Evolutionary conservation across 2,329 filamentous ascomycete species (phyloP).

Genomic region (Neonectria magnoliae): DNA sequence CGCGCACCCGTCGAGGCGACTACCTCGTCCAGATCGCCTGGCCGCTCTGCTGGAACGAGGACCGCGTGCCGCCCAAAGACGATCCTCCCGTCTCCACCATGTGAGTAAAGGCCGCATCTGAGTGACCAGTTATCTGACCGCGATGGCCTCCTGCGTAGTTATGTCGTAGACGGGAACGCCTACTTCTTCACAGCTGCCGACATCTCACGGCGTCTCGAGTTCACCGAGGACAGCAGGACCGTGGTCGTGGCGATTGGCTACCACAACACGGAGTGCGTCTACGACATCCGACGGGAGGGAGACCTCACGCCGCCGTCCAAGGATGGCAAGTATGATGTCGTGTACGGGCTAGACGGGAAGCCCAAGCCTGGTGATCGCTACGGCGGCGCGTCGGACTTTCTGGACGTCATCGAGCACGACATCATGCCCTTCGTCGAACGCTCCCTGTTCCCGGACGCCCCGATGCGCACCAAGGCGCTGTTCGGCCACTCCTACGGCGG

Average conservation of each 20-base stretch:
- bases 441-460: slow-evolving; percentile 32
- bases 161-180: slow-evolving; percentile 48
- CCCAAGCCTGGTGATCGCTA: slow-evolving; percentile 33
- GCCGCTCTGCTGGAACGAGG: slow-evolving; percentile 41
- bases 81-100: slow-evolving; percentile 37
- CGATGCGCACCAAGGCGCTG: slow-evolving; percentile 53
- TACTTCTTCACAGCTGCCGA: slow-evolving; percentile 48
- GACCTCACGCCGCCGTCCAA: slow-evolving; percentile 45
- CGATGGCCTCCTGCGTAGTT: slow-evolving; percentile 31
- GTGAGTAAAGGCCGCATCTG: slow-evolving; percentile 35
- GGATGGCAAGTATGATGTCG: slow-evolving; percentile 31
- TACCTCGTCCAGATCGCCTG: slow-evolving; percentile 17
- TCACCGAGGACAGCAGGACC: slow-evolving; percentile 36
- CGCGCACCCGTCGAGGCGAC: slow-evolving; percentile 12
- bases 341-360: slow-evolving; percentile 33
- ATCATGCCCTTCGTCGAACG: slow-evolving; percentile 47
- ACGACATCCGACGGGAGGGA: slow-evolving; percentile 39
- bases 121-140: neutral
- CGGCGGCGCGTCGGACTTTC: slow-evolving; percentile 57
- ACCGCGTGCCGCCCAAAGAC: slow-evolving; percentile 29
- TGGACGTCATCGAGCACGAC: slow-evolving; percentile 52
- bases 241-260: slow-evolving; percentile 49
- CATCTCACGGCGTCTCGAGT: slow-evolving; percentile 38
- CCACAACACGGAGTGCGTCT: slow-evolving; percentile 40
- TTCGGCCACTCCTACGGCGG: slow-evolving; percentile 62